Evolutionary conservation across 1,139 yeast genomes (phyloP).

Genomic region (Debaryomyces subglobosus): DNA sequence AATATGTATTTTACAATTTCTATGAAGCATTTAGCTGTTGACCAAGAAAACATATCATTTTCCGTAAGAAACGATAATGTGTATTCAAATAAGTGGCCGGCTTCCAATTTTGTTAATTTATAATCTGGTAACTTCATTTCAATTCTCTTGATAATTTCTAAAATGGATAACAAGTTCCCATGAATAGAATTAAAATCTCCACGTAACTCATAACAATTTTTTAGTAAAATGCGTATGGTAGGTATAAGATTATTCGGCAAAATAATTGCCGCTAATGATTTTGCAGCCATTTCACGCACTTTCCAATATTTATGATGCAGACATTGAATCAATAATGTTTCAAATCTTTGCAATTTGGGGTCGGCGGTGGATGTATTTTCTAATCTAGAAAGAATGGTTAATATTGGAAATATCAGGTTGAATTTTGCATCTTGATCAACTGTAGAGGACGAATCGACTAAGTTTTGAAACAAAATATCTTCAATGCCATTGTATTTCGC

Average conservation of each 20-base stretch:
- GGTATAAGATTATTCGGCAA: constrained; percentile 25
- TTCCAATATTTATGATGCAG: constrained; percentile 69
- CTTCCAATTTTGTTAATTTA: background rate
- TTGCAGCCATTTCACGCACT: constrained; percentile 82
- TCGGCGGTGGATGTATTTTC: constrained; percentile 56
- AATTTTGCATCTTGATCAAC: constrained; percentile 11
- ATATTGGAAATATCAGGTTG: constrained; percentile 64
- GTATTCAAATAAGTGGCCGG: background rate
- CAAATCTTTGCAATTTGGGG: constrained; percentile 51
- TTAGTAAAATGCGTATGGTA: constrained; percentile 8
- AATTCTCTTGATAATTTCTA: constrained; percentile 25
- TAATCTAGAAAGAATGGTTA: constrained; percentile 70
- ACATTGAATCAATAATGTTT: constrained; percentile 47
- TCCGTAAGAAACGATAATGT: constrained; percentile 9
- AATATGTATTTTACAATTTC: constrained; percentile 21
- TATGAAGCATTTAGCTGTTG: constrained; percentile 39
- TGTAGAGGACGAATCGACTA: constrained; percentile 27
- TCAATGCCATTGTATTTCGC: constrained; percentile 58
- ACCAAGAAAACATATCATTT: constrained; percentile 21
- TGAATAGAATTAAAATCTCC: constrained; percentile 49
- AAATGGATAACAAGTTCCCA: constrained; percentile 56
- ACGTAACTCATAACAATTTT: constrained; percentile 11
- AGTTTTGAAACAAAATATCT: constrained; percentile 46
- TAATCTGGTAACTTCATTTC: background rate
- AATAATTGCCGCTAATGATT: constrained; percentile 60